Conservation (phyloP, 441 rosid genomes). For the Euphorbia schlechtendalii region DNA sequence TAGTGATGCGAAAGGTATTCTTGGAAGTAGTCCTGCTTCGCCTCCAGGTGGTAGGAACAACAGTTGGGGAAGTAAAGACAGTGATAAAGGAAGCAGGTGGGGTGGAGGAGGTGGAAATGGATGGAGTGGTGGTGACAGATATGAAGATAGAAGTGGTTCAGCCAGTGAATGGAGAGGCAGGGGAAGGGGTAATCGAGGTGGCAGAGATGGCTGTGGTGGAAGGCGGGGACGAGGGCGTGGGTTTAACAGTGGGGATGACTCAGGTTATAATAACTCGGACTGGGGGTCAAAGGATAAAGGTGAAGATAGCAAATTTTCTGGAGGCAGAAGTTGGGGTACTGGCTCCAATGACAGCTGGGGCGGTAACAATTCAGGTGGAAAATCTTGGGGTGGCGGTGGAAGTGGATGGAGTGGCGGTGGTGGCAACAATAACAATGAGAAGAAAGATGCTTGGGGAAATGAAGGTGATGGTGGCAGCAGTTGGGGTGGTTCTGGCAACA, state of each 20-base stretch:
- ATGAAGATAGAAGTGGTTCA: not conserved
- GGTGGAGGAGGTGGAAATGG: not conserved
- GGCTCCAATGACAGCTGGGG: slow-evolving; percentile 3
- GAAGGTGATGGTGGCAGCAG: not conserved
- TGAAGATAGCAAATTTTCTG: slow-evolving; percentile 2
- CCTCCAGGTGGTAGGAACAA: not conserved
- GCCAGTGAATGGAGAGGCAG: slow-evolving; percentile 6
- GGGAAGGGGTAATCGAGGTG: slow-evolving; percentile 4
- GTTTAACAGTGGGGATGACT: not conserved
- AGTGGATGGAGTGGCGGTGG: not conserved
- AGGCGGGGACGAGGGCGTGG: not conserved
- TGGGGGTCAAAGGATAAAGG: slow-evolving; percentile 7
- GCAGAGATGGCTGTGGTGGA: not conserved
- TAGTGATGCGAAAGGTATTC: not conserved
- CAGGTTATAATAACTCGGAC: not conserved
- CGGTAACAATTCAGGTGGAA: not conserved
- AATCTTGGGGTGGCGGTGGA: not conserved
- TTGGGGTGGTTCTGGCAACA: not conserved
- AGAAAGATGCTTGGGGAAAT: slow-evolving; percentile 3
- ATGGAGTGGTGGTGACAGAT: not conserved
- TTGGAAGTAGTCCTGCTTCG: not conserved
- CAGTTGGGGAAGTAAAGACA: slow-evolving; percentile 1
- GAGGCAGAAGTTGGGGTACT: slow-evolving; percentile 6
- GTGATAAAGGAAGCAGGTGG: not conserved
- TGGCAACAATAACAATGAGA: not conserved